Evolutionary conservation across 169 alveolate species (phyloP).

Genomic region (Plasmodium blacklocki): DNA sequence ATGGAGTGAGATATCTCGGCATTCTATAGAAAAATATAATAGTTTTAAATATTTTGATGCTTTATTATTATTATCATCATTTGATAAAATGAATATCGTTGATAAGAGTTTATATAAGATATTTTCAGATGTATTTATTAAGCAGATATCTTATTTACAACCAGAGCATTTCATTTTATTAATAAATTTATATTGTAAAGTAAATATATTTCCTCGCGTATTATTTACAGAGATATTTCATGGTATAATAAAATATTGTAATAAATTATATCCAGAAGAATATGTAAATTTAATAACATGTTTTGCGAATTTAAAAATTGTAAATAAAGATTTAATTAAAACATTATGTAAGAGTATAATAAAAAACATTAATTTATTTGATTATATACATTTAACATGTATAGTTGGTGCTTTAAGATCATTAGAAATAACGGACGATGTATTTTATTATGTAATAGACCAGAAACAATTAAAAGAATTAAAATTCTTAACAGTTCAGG

Average conservation of each 20-base stretch:
- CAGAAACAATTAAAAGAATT: conserved; percentile 85
- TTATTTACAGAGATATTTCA: conserved; percentile 84
- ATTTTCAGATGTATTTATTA: conserved; percentile 79
- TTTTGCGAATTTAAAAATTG: conserved; percentile 78
- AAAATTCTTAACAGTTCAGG: conserved; percentile 83
- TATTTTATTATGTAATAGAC: conserved; percentile 81
- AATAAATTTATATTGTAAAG: conserved; percentile 78
- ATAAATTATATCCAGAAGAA: conserved; percentile 80
- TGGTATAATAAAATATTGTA: conserved; percentile 75
- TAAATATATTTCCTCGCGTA: conserved; percentile 80
- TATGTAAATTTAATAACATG: conserved; percentile 79
- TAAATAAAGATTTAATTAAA: conserved; percentile 77
- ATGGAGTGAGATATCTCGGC: conserved; percentile 83
- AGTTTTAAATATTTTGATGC: conserved; percentile 85
- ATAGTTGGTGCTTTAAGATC: conserved; percentile 78
- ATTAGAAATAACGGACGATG: conserved; percentile 80
- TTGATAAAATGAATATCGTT: conserved; percentile 77
- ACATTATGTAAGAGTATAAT: conserved; percentile 80
- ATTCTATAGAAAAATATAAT: conserved; percentile 77
- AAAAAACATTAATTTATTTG: conserved; percentile 78
- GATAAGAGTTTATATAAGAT: conserved; percentile 77
- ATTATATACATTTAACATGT: conserved; percentile 79
- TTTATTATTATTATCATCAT: conserved; percentile 77
- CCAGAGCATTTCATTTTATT: conserved; percentile 80
- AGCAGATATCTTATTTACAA: conserved; percentile 81